Conservation (phyloP, 108 stramenopile genomes). For the Pseudonitzschia pungens region DNA sequence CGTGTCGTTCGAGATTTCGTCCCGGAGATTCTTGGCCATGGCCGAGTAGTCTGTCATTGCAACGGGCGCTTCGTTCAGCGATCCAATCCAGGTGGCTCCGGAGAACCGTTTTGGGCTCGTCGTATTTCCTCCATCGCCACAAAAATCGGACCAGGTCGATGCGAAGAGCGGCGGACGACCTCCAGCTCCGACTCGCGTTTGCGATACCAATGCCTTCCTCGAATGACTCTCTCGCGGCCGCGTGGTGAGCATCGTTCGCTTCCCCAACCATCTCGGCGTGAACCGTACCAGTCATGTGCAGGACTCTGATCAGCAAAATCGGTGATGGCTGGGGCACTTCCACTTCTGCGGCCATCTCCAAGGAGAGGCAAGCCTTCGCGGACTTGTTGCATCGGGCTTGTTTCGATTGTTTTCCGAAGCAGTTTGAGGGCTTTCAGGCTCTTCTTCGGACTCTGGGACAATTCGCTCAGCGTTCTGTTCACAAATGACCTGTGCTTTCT, state of each 20-base stretch:
- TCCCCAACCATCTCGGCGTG: constrained; percentile 15
- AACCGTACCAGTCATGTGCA: constrained; percentile 18
- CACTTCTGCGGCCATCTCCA: not conserved
- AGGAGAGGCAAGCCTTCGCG: constrained; percentile 38
- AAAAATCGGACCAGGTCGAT: constrained; percentile 4
- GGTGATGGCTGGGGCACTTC: constrained; percentile 28
- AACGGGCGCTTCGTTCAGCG: too few species aligned
- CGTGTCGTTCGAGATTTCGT: too few species aligned
- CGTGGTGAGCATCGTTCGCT: constrained; percentile 1
- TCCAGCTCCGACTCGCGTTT: constrained; percentile 10
- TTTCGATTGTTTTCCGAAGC: too few species aligned
- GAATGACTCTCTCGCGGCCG: constrained; percentile 4
- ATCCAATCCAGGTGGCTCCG: constrained; percentile 7
- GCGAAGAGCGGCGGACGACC: not conserved
- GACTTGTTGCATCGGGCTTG: constrained; percentile 41
- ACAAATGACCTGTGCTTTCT: constrained; percentile 34
- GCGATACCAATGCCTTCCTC: constrained; percentile 23
- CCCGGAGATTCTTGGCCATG: too few species aligned
- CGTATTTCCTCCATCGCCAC: not conserved
- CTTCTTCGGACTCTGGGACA: too few species aligned
- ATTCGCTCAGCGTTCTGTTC: too few species aligned
- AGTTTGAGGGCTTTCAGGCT: too few species aligned
- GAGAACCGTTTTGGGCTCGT: not conserved
- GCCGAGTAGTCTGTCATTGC: too few species aligned
- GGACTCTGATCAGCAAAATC: constrained; percentile 1